Conservation (phyloP, 768 basidiomycete genomes). For the Pleurotus pulmonarius region DNA sequence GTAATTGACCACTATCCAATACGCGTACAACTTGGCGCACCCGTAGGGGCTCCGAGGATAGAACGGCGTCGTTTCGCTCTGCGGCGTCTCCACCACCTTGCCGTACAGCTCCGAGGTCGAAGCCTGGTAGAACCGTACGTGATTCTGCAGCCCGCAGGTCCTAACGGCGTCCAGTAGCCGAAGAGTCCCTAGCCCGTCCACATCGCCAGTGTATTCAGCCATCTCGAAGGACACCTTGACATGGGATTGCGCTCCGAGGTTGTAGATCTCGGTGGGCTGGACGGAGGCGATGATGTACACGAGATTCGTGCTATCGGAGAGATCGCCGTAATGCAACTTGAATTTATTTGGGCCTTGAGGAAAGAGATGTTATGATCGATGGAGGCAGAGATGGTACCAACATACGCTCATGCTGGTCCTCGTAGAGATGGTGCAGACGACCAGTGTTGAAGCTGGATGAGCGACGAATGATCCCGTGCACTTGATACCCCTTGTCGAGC, state of each 20-base stretch:
- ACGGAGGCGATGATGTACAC: slow-evolving; percentile 95
- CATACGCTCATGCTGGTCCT: slow-evolving; percentile 89
- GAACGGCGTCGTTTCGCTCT: slow-evolving; percentile 95
- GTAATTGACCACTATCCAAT: slow-evolving; percentile 90
- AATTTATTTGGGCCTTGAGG: slow-evolving; percentile 65
- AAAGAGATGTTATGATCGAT: slow-evolving; percentile 4
- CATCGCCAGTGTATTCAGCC: slow-evolving; percentile 98
- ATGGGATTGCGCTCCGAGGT: slow-evolving; percentile 95
- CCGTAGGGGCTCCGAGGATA: slow-evolving; percentile 98
- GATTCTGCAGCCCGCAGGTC: slow-evolving; percentile 90
- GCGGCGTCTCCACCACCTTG: slow-evolving; percentile 93
- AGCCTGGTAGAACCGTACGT: slow-evolving; percentile 95
- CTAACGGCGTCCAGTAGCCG: slow-evolving; percentile 95
- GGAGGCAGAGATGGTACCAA: slow-evolving; percentile 10
- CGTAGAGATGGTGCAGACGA: slow-evolving; percentile 89
- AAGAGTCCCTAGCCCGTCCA: slow-evolving; percentile 92
- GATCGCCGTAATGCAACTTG: slow-evolving; percentile 87
- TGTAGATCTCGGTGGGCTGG: slow-evolving; percentile 95
- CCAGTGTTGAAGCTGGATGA: slow-evolving; percentile 98
- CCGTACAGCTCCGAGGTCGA: slow-evolving; percentile 97
- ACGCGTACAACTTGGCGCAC: slow-evolving; percentile 90
- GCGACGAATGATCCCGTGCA: slow-evolving; percentile 94
- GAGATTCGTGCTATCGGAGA: slow-evolving; percentile 94
- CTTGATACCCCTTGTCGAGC: slow-evolving; percentile 84
- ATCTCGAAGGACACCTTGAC: slow-evolving; percentile 99